phyloP scores from a whole-genome alignment of 305 asterid genomes.

The Fraxinus velutina region DNA sequence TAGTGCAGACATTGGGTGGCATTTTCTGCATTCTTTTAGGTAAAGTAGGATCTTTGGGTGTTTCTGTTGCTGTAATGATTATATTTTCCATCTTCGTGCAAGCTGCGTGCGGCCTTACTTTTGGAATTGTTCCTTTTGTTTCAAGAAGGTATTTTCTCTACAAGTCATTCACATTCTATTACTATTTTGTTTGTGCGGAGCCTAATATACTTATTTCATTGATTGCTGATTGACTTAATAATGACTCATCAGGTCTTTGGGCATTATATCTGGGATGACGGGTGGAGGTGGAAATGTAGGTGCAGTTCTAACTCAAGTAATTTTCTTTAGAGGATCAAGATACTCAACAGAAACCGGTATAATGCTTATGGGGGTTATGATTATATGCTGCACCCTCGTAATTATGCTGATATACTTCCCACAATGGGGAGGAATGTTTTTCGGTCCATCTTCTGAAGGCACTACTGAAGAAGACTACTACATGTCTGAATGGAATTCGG shows the following conservation, averaged over 20 bases:
- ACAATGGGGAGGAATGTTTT: constrained; percentile 86
- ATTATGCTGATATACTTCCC: constrained; percentile 64
- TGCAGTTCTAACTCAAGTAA: constrained; percentile 65
- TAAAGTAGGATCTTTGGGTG: constrained; percentile 45
- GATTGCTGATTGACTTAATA: background rate
- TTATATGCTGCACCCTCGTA: constrained; percentile 50
- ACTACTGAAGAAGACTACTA: constrained; percentile 72
- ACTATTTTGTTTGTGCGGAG: background rate
- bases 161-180: background rate
- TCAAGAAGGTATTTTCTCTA: constrained; percentile 54
- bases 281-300: constrained; percentile 80
- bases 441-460: constrained; percentile 50
- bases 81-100: constrained; percentile 72
- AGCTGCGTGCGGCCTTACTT: constrained; percentile 88
- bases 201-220: background rate
- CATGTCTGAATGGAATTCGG: constrained; percentile 58
- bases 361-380: constrained; percentile 75
- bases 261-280: constrained; percentile 71
- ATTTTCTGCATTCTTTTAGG: constrained; percentile 60
- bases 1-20: constrained; percentile 66
- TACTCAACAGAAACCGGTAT: constrained; percentile 68
- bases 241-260: constrained; percentile 52
- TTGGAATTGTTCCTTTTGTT: constrained; percentile 76
- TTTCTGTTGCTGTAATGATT: constrained; percentile 55
- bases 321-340: constrained; percentile 69